Evolutionary conservation across 345 rosid species (phyloP).

Genomic region (Citrus hindsii): DNA sequence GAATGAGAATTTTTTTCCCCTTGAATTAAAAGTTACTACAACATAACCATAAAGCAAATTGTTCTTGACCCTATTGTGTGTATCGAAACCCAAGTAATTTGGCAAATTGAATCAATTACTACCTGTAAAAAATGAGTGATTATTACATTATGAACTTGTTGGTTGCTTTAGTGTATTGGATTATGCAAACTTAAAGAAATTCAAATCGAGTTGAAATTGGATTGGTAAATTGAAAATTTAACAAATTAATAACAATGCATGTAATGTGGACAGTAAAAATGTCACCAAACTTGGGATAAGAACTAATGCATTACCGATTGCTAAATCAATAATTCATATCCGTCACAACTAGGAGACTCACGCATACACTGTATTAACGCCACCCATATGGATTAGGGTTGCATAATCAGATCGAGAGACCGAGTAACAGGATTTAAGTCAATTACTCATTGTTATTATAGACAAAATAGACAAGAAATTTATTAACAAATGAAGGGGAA

Average conservation of each 20-base stretch:
- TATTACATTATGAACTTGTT: too few relatives aligned
- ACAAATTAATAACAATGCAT: not conserved
- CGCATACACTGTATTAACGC: not conserved
- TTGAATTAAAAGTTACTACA: too few relatives aligned
- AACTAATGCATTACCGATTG: not conserved
- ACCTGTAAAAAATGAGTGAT: too few relatives aligned
- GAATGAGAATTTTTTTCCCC: too few relatives aligned
- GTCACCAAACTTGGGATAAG: not conserved
- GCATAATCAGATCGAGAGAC: not conserved
- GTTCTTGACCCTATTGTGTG: too few relatives aligned
- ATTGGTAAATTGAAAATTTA: not conserved
- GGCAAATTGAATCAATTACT: too few relatives aligned
- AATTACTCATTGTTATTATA: not conserved
- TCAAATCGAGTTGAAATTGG: not conserved
- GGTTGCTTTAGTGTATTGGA: not conserved
- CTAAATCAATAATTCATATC: not conserved
- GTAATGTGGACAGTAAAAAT: not conserved
- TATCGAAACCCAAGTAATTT: too few relatives aligned
- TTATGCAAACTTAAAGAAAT: not conserved
- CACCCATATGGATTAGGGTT: not conserved
- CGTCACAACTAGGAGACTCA: not conserved
- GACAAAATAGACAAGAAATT: not conserved
- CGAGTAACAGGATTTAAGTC: not conserved
- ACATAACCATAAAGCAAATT: too few relatives aligned
- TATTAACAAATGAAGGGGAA: not conserved